These are phyloP conservation scores for Tephrocybe sp. DNA, from an alignment of 768 basidiomycete species.

Conservation along the genomic window DNA sequence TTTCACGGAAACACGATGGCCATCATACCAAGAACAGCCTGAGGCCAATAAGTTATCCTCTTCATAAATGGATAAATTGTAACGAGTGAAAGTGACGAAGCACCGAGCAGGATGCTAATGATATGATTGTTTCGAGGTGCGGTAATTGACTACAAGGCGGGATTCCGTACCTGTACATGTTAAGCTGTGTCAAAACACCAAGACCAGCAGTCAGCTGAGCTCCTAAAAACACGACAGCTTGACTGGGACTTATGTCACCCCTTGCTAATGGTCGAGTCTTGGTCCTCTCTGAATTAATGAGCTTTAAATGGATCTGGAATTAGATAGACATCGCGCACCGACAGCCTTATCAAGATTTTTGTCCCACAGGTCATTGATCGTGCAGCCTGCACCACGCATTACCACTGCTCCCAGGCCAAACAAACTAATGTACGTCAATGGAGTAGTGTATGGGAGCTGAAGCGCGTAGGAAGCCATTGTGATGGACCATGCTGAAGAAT, in stretches of 20 bases:
- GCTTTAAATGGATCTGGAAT: background rate
- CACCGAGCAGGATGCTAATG: constrained; percentile 84
- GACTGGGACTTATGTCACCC: constrained; percentile 72
- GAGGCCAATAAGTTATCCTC: constrained; percentile 94
- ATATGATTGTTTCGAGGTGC: background rate
- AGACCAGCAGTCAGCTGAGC: constrained; percentile 81
- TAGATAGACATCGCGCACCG: constrained; percentile 47
- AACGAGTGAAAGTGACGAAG: constrained; percentile 87
- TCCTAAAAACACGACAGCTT: constrained; percentile 82
- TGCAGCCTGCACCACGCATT: constrained; percentile 98
- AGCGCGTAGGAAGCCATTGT: constrained; percentile 91
- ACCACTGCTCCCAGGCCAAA: constrained; percentile 90
- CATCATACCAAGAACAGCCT: constrained; percentile 83
- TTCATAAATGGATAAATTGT: constrained; percentile 96
- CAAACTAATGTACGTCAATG: constrained; percentile 74
- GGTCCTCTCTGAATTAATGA: constrained; percentile 64
- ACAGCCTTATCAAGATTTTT: constrained; percentile 87
- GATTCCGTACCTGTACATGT: constrained; percentile 87
- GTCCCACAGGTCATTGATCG: constrained; percentile 99
- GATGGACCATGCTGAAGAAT: constrained; percentile 91
- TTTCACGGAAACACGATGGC: background rate
- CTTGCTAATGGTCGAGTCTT: constrained; percentile 83
- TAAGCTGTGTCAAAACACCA: constrained; percentile 84
- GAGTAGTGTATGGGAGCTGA: constrained; percentile 61
- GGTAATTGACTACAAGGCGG: background rate